phyloP scores from a whole-genome alignment of 176 grass and related monocot genomes.

The Phoenix dactylifera region DNA sequence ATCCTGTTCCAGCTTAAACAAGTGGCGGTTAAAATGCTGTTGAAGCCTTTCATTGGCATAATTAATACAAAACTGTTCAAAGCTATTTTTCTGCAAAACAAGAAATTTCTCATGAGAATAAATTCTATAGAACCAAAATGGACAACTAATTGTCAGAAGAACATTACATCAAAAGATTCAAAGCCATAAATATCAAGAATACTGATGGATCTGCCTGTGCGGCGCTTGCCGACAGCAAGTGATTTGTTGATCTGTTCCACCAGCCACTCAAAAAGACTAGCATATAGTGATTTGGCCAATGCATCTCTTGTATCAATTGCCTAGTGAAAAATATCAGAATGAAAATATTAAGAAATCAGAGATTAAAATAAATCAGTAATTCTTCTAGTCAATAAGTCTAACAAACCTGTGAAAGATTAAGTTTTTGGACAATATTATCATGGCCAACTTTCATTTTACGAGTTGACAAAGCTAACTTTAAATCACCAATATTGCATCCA shows the following conservation, averaged over 20 bases:
- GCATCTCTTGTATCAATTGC: constrained; percentile 93
- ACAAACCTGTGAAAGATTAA: constrained; percentile 92
- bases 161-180: constrained; percentile 83
- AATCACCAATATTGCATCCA: constrained; percentile 71
- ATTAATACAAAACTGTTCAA: constrained; percentile 99
- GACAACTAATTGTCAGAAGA: constrained; percentile 15
- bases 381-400: constrained; percentile 18
- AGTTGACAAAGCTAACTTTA: constrained; percentile 72
- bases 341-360: constrained; percentile 1
- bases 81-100: constrained; percentile 71
- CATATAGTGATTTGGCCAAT: constrained; percentile 87
- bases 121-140: constrained; percentile 10
- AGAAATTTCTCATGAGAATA: constrained; percentile 24
- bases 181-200: constrained; percentile 99
- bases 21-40: constrained; percentile 96
- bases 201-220: constrained; percentile 87
- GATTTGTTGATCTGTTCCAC: constrained; percentile 97
- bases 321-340: constrained; percentile 40
- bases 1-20: constrained; percentile 99
- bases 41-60: constrained; percentile 98
- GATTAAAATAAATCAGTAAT: constrained; percentile 11
- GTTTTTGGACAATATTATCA: constrained; percentile 96
- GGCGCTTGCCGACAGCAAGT: constrained; percentile 74
- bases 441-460: constrained; percentile 94
- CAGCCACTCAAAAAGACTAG: constrained; percentile 92